Base-by-base conservation (phyloP, 2,329 filamentous ascomycete genomes). In the Scolecobasidium constrictum region DNA sequence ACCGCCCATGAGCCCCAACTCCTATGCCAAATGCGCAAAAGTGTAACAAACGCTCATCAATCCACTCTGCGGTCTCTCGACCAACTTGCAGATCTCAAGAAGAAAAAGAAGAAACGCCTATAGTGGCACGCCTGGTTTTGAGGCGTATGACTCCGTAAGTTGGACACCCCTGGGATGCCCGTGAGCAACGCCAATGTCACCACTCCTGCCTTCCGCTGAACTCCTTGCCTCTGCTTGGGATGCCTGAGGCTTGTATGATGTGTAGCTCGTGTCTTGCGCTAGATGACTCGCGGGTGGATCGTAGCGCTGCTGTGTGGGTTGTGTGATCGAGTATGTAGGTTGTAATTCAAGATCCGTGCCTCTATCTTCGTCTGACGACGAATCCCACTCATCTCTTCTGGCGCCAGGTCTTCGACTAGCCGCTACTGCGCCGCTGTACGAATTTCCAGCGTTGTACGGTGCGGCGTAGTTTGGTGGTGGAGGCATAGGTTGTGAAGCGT, bases 321-420 rank as follows among this genome's bases (percentile, higher is more conserved):
- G 20, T 15, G 42, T 28, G 7, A 43, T 18, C 15, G 40, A 35
- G 22, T 44, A 44, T 11, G 20, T 19, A 6, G 34, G 42, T 18
- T 44, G 42, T 11, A 44, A 12, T 23, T 44, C 42, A 16, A 44
- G 22, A 39, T 44, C 42, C n/a, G 19, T 23, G n/a, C 36, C 35
- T 5, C 16, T 22, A 11, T 44, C 42, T 4, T 44, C 42, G n/a
- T 44, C 42, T 9, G 12, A 7, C 11, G 34, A 36, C 18, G 20
- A 26, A 20, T 38, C 42, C 42, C 42, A 44, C 16, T 44, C 42
- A 16, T 44, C 36, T 31, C 40, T 36, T n/a, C 18, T 21, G n/a
- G n/a, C n/a, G 7, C 31, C 7, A 20, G 31, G 33, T 36, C 33
- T 36, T 31, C 40, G 15, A 9, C 31, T 42, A 3, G 17, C 40